phyloP scores from a whole-genome alignment of 2,329 filamentous ascomycete species.

The Orbilia ellipsospora region DNA sequence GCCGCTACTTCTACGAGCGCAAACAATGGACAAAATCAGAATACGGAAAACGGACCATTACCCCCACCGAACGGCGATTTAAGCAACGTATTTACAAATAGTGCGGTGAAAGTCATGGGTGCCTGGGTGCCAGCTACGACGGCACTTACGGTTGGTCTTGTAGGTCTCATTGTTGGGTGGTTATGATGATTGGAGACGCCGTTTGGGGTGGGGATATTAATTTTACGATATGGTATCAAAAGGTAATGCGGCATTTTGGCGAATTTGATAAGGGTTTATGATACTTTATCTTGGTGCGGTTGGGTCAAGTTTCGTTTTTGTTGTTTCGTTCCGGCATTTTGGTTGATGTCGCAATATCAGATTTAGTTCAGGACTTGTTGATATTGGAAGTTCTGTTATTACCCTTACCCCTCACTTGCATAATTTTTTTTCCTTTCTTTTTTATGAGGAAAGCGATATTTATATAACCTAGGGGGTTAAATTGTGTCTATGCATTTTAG shows the following conservation, averaged over 20 bases:
- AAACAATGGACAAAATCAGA: constrained; percentile 1
- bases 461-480: too few species aligned
- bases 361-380: constrained; percentile 14
- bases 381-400: not conserved
- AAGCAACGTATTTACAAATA: constrained; percentile 46
- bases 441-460: not conserved
- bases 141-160: constrained; percentile 21
- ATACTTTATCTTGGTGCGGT: not conserved
- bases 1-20: constrained; percentile 19
- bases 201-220: not conserved
- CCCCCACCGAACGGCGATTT: constrained; percentile 49
- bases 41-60: constrained; percentile 22
- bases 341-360: not conserved
- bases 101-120: not conserved
- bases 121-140: constrained; percentile 2
- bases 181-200: constrained; percentile 22
- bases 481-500: too few species aligned
- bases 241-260: not conserved
- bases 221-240: constrained; percentile 4
- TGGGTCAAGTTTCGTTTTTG: not conserved
- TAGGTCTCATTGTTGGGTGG: constrained; percentile 15
- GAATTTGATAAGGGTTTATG: not conserved
- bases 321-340: constrained; percentile 1
- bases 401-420: constrained; percentile 8
- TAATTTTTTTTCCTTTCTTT: not conserved